Evolutionary conservation across 805 yeast species (phyloP).

Genomic region (Zygoascus tannicola): DNA sequence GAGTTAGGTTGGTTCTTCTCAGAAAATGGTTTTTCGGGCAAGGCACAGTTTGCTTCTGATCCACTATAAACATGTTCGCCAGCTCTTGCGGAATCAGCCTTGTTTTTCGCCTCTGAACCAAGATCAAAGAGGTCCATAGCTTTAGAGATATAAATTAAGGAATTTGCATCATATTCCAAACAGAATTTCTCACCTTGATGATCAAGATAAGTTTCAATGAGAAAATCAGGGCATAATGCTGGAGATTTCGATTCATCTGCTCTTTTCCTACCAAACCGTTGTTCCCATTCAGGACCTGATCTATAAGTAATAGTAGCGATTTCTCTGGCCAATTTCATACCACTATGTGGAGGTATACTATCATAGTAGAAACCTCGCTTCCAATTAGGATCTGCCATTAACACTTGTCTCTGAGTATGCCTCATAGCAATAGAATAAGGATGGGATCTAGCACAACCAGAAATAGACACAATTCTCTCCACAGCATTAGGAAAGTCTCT

Average conservation of each 20-base stretch:
- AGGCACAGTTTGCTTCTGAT: constrained; percentile 29
- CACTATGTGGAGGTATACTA: constrained; percentile 78
- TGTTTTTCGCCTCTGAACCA: constrained; percentile 31
- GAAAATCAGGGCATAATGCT: constrained; percentile 85
- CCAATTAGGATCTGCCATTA: constrained; percentile 95
- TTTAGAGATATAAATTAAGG: constrained; percentile 76
- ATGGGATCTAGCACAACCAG: constrained; percentile 90
- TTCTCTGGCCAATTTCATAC: constrained; percentile 90
- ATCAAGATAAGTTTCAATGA: constrained; percentile 86
- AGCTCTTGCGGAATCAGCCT: constrained; percentile 8
- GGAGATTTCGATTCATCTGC: constrained; percentile 73
- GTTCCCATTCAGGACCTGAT: constrained; percentile 97
- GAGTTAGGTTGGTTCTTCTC: constrained; percentile 24
- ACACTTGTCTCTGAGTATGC: constrained; percentile 83
- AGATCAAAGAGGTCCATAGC: constrained; percentile 93
- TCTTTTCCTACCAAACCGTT: constrained; percentile 79
- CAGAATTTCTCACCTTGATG: constrained; percentile 95
- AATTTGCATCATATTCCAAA: constrained; percentile 82
- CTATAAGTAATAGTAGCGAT: constrained; percentile 91
- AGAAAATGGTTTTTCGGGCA: constrained; percentile 45
- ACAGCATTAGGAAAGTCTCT: constrained; percentile 74
- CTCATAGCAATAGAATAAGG: constrained; percentile 92
- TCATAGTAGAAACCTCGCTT: constrained; percentile 80
- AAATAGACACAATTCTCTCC: constrained; percentile 62
- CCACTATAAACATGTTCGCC: constrained; percentile 2